A percentile compares a stretch with the other conserved stretches of the same genome.
These are phyloP conservation scores for Zygosaccharomyces kombuchaensis DNA, from an alignment of 805 yeast species.

Conservation along the genomic window DNA sequence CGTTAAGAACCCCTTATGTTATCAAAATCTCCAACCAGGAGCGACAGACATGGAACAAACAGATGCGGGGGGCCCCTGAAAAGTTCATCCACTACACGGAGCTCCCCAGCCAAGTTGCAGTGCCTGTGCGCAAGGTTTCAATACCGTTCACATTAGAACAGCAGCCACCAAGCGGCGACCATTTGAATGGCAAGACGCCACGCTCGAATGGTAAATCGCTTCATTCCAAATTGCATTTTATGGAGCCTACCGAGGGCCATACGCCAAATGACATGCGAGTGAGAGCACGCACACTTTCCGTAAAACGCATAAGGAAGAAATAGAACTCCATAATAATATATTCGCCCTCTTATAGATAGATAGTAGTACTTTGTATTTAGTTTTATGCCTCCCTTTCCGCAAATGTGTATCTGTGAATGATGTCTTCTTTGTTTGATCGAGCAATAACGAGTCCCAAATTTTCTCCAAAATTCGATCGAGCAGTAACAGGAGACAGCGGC, in stretches of 20 bases:
- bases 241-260: neutral
- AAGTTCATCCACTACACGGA: conserved; percentile 15
- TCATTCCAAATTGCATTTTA: neutral
- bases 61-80: conserved; percentile 6
- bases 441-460: neutral
- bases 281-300: neutral
- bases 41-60: conserved; percentile 18
- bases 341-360: neutral
- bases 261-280: neutral
- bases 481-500: neutral
- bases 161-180: neutral
- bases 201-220: neutral
- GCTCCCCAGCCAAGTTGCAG: conserved; percentile 22
- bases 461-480: neutral
- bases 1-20: conserved; percentile 27
- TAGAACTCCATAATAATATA: neutral
- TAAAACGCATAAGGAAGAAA: neutral
- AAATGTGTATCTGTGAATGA: neutral
- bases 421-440: neutral
- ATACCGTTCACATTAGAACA: conserved; percentile 5
- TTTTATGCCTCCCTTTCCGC: neutral
- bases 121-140: conserved; percentile 8
- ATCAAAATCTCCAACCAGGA: conserved; percentile 22
- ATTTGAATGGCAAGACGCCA: neutral
- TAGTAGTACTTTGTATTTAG: neutral